Conservation (phyloP, 2,329 filamentous ascomycete genomes). For the Monilinia fructicola region DNA sequence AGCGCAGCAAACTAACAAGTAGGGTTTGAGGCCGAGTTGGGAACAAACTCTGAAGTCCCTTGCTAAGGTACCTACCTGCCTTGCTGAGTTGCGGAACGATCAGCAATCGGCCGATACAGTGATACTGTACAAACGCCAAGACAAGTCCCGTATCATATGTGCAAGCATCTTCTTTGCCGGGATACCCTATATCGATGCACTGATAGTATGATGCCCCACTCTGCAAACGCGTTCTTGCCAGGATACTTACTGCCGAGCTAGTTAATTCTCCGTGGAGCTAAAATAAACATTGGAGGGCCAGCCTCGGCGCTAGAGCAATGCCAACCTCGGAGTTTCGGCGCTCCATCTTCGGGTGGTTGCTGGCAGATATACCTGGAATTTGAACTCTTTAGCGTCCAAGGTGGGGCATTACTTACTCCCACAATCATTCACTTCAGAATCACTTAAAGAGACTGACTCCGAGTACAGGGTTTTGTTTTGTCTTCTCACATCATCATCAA, state of each 20-base stretch:
- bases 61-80: not conserved
- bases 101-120: not conserved
- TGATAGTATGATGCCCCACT: not conserved
- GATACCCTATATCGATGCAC: not conserved
- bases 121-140: not conserved
- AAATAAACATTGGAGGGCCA: not conserved
- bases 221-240: not conserved
- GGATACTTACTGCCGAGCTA: not conserved
- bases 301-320: not conserved
- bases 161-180: not conserved
- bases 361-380: not conserved
- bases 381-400: not conserved
- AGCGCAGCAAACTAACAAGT: not conserved
- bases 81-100: not conserved
- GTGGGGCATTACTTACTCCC: not conserved
- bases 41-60: not conserved
- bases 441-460: not conserved
- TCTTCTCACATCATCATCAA: not conserved
- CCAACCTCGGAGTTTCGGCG: not conserved
- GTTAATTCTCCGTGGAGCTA: not conserved
- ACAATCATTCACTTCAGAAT: not conserved
- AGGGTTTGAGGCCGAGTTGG: not conserved
- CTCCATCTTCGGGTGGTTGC: not conserved
- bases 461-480: not conserved
- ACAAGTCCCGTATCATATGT: not conserved